Evolutionary conservation across 2,329 filamentous ascomycete species (phyloP).

Genomic region (Penicillium sp.): DNA sequence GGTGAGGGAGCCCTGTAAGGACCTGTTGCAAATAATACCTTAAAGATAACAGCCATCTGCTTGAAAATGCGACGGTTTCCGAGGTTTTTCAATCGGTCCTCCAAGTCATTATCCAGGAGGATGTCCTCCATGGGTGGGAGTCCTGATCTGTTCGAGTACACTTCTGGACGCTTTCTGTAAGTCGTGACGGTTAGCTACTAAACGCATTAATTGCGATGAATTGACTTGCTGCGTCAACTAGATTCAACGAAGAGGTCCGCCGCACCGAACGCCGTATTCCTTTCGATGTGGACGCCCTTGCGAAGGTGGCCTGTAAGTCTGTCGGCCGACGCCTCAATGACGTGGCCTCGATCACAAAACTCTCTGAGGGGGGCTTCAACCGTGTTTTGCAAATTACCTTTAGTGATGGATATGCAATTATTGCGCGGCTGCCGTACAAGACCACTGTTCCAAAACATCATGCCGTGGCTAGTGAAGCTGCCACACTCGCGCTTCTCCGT

Average conservation of each 20-base stretch:
- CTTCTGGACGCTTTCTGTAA: slow-evolving; percentile 8
- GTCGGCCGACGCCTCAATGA: slow-evolving; percentile 2
- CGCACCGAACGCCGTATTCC: slow-evolving; percentile 7
- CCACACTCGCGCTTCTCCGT: slow-evolving; percentile 33
- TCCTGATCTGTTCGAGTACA: slow-evolving; percentile 9
- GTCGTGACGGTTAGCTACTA: not conserved
- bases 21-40: too few relatives aligned
- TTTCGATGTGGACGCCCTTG: slow-evolving; percentile 9
- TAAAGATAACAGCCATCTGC: too few relatives aligned
- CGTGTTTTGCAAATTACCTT: slow-evolving; percentile 31
- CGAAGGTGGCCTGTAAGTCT: slow-evolving; percentile 4
- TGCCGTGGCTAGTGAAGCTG: slow-evolving; percentile 36
- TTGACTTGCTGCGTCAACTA: too few relatives aligned
- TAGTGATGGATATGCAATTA: slow-evolving; percentile 25
- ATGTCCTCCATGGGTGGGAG: too few relatives aligned
- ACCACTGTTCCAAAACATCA: slow-evolving; percentile 27
- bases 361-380: slow-evolving; percentile 38
- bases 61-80: too few relatives aligned
- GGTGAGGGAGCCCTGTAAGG: too few relatives aligned
- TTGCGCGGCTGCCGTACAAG: slow-evolving; percentile 33
- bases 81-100: too few relatives aligned
- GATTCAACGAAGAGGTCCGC: slow-evolving; percentile 12
- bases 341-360: slow-evolving; percentile 21
- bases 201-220: not conserved
- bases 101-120: too few relatives aligned